Base-by-base conservation (phyloP, 1,284 basidiomycete species). In the Tilletia horrida region DNA sequence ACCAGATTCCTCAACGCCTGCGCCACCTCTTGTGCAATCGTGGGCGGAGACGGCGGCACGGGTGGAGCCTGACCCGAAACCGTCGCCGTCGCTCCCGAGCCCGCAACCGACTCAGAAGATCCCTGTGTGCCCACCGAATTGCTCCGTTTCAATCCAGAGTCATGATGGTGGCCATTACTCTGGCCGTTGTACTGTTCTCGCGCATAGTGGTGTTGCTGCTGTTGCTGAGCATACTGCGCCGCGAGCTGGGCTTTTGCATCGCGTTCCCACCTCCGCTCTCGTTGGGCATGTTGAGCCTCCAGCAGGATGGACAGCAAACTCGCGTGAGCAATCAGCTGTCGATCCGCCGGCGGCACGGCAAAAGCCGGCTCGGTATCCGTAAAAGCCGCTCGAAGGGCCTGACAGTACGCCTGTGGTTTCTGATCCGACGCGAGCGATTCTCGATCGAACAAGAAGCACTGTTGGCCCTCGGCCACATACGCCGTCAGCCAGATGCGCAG, bases 401-500 rank as follows among this genome's bases (percentile, higher is more conserved):
- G 71, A 47, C 73, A 73, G 69, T 77, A 76, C 29, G 70, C 73
- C 7, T 69, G 66, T 0, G 76, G 75, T 11, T 66, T 62, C 61
- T 65, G 66, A 8, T 66, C 70, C 3, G 76, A 74, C 23, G 72
- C 70, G 31, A 76, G 47, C 44, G 67, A 70, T 1, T 72, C 71
- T 55, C 70, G 66, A 55, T 77, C 71, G 40, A 72, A 66, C 63
- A 78, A 72, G 59, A 74, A 71, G n/a, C 72, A 70, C 50, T 77
- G 76, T 40, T 76, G 74, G 13, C 71, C 75, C 67, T 79, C 77
- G 6, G 76, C 71, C 45, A 69, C 62, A 65, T 76, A 79, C 23
- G 74, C 74, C 71, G 72, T 76, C 40, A 79, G 69, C 74, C 76
- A 77, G 64, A 79, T 75, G 27, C 77, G 68, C 3, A 76, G 61